These are phyloP conservation scores for Tylopilus intermedius DNA, from an alignment of 768 basidiomycete genomes.

Conservation along the genomic window DNA sequence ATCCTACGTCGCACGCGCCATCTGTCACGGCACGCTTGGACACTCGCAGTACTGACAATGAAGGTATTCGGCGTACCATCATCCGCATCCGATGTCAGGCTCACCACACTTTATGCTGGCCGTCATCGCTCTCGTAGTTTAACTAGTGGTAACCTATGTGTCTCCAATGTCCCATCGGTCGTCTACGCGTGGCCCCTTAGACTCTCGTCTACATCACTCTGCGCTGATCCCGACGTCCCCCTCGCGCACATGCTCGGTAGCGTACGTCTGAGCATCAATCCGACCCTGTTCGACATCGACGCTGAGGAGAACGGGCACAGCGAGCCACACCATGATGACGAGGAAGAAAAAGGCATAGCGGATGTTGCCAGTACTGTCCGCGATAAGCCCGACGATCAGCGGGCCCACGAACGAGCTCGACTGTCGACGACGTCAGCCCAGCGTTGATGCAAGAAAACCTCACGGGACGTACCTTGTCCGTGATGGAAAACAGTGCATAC, in stretches of 20 bases:
- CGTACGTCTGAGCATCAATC: conserved; percentile 42
- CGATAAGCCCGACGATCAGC: conserved; percentile 79
- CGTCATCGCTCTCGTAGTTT: too few species aligned
- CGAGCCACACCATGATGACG: conserved; percentile 71
- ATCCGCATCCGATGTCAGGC: too few species aligned
- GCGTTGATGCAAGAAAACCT: not conserved
- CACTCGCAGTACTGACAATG: too few species aligned
- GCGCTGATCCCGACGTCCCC: not conserved
- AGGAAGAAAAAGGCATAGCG: conserved; percentile 90
- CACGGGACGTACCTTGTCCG: conserved; percentile 59
- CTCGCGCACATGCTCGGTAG: not conserved
- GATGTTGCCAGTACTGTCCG: conserved; percentile 87
- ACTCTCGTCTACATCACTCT: not conserved
- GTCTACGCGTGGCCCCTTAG: too few species aligned
- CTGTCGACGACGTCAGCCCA: conserved; percentile 33
- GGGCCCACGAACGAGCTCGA: conserved; percentile 92
- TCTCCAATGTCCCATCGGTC: not conserved
- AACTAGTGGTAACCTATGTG: not conserved
- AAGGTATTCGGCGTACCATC: too few species aligned
- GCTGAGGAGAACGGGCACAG: conserved; percentile 67
- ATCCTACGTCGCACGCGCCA: too few species aligned
- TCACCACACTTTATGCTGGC: too few species aligned
- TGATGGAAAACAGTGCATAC: conserved; percentile 91
- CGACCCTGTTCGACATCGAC: conserved; percentile 69
- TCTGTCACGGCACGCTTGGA: too few species aligned